phyloP scores from a whole-genome alignment of 192 early-diverging fungal genomes.

The Coemansia erecta region DNA sequence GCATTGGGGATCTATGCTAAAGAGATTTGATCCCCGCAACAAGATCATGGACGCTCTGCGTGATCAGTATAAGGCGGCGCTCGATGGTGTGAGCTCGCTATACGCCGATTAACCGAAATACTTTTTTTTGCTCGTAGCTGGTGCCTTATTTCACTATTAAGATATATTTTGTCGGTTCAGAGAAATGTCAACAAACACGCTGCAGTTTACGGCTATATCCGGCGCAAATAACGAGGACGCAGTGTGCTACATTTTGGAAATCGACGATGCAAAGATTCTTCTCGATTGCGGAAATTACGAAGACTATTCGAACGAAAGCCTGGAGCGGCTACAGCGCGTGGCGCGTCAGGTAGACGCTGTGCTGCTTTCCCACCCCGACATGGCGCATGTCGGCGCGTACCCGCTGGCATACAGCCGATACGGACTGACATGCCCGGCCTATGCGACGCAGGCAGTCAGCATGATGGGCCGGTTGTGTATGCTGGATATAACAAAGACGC shows the following conservation, averaged over 20 bases:
- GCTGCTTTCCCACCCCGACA: conserved; percentile 84
- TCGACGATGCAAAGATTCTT: conserved; percentile 89
- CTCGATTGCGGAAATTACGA: conserved; percentile 94
- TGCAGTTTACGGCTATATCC: conserved; percentile 85
- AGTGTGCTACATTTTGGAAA: conserved; percentile 88
- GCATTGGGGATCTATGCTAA: conserved; percentile 58
- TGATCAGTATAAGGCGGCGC: conserved; percentile 33
- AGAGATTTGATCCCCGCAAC: conserved; percentile 54
- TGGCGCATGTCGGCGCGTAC: conserved; percentile 84
- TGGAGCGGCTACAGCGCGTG: conserved; percentile 68
- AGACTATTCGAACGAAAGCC: conserved; percentile 67
- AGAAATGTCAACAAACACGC: conserved; percentile 42
- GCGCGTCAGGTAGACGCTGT: conserved; percentile 88
- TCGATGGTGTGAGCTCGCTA: conserved; percentile 23
- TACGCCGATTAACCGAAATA: conserved; percentile 9
- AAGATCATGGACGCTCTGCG: conserved; percentile 34
- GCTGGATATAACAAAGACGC: conserved; percentile 76
- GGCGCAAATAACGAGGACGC: conserved; percentile 83
- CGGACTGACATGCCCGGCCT: conserved; percentile 81
- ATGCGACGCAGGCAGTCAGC: conserved; percentile 87
- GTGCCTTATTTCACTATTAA: background rate
- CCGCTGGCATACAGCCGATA: conserved; percentile 75
- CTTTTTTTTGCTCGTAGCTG: conserved; percentile 14
- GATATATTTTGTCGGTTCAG: background rate
- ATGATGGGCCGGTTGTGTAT: conserved; percentile 86